These are phyloP conservation scores for Straminergon stramineum DNA, from an alignment of 225 moss, liverwort and hornwort species.

Conservation along the genomic window DNA sequence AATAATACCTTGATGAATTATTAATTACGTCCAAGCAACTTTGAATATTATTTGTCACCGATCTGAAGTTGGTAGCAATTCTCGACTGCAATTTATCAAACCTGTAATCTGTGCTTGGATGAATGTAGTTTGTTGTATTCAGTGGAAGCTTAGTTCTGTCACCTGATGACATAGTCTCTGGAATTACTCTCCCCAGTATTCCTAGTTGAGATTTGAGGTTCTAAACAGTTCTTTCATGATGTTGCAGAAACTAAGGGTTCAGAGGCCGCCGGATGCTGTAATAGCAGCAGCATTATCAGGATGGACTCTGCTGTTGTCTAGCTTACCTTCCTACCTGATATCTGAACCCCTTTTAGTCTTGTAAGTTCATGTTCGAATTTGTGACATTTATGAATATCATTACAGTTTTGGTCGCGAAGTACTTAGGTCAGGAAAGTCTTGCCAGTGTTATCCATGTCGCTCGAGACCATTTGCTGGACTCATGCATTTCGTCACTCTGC, in stretches of 20 bases:
- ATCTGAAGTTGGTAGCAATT: neutral
- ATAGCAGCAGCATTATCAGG: constrained; percentile 32
- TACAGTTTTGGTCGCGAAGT: neutral
- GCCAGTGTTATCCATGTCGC: neutral
- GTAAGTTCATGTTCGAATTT: constrained; percentile 16
- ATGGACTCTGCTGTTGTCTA: constrained; percentile 42
- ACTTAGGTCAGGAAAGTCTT: neutral
- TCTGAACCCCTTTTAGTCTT: constrained; percentile 3
- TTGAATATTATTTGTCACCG: neutral
- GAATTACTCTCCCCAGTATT: neutral
- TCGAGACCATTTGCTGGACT: neutral
- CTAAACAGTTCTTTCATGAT: neutral
- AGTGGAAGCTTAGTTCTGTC: neutral
- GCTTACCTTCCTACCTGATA: constrained; percentile 12
- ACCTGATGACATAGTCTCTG: neutral
- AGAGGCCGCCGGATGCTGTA: constrained; percentile 10
- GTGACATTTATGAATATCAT: neutral
- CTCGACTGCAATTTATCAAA: neutral
- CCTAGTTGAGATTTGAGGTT: neutral
- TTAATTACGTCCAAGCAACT: neutral
- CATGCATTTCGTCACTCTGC: neutral
- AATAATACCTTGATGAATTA: neutral
- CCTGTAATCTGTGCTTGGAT: neutral
- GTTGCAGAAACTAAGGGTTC: constrained; percentile 13
- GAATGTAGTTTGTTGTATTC: neutral